phyloP scores from a whole-genome alignment of 2,329 filamentous ascomycete genomes.

The Anthostomella pinea region DNA sequence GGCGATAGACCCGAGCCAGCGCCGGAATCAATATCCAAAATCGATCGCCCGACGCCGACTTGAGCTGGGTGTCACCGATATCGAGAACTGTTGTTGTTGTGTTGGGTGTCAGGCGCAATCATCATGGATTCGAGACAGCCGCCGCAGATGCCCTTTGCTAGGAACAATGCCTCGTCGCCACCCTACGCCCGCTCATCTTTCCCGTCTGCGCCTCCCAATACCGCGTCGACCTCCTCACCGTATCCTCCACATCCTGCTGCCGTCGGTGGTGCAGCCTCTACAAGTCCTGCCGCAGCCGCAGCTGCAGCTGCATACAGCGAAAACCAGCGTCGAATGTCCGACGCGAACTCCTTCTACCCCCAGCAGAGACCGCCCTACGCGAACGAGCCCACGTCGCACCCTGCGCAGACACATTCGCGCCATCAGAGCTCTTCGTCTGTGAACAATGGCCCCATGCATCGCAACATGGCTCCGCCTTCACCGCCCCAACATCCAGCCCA shows the following conservation, averaged over 20 bases:
- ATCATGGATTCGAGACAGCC: constrained; percentile 31
- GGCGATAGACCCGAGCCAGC: too few relatives aligned
- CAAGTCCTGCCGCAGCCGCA: constrained; percentile 25
- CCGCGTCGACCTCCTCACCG: constrained; percentile 20
- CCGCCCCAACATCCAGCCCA: constrained; percentile 25
- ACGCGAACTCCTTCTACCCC: constrained; percentile 29
- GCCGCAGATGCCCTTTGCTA: constrained; percentile 27
- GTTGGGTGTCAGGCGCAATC: too few relatives aligned
- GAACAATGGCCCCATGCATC: constrained; percentile 23
- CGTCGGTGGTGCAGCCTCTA: too few relatives aligned
- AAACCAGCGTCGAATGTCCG: constrained; percentile 31
- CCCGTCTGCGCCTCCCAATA: constrained; percentile 14
- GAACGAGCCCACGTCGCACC: constrained; percentile 29
- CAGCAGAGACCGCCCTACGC: constrained; percentile 28
- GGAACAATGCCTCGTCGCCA: constrained; percentile 26
- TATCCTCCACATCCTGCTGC: constrained; percentile 28
- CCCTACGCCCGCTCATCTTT: constrained; percentile 26
- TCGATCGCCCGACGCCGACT: too few relatives aligned
- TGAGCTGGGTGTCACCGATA: too few relatives aligned
- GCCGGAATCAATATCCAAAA: too few relatives aligned
- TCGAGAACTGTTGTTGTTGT: too few relatives aligned
- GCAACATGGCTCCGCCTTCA: constrained; percentile 31
- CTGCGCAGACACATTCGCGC: constrained; percentile 27
- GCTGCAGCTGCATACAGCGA: constrained; percentile 20
- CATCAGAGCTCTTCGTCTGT: constrained; percentile 33